These are phyloP conservation scores for Stephania cephalantha DNA, from an alignment of 164 flowering plant genomes.

Conservation along the genomic window DNA sequence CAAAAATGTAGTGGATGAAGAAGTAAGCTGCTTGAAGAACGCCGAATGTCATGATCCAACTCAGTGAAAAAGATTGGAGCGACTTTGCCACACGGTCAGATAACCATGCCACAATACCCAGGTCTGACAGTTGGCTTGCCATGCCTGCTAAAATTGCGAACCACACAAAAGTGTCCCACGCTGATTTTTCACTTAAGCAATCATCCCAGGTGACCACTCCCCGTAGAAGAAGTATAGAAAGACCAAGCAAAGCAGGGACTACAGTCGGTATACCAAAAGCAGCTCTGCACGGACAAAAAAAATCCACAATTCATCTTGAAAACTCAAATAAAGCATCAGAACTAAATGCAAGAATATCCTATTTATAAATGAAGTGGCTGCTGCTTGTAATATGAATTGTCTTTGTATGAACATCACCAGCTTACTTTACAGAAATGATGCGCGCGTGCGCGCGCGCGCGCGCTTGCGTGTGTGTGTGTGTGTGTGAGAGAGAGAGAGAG, in stretches of 20 bases:
- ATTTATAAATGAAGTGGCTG: too few species aligned
- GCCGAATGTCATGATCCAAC: constrained; percentile 79
- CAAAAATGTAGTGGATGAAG: constrained; percentile 80
- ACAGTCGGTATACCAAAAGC: constrained; percentile 74
- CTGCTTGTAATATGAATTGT: too few species aligned
- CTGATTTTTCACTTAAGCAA: constrained; percentile 78
- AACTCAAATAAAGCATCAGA: too few species aligned
- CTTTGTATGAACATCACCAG: too few species aligned
- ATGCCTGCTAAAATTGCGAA: constrained; percentile 86
- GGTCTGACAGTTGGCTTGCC: constrained; percentile 83
- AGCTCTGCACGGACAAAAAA: constrained; percentile 40
- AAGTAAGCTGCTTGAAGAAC: constrained; percentile 78
- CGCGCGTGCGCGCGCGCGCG: too few species aligned
- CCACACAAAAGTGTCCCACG: constrained; percentile 97
- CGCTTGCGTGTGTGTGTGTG: too few species aligned
- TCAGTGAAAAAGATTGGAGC: constrained; percentile 55
- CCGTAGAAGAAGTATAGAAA: constrained; percentile 60
- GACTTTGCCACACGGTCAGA: constrained; percentile 55
- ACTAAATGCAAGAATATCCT: too few species aligned
- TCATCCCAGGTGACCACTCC: constrained; percentile 96
- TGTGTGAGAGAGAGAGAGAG: too few species aligned
- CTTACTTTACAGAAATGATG: too few species aligned
- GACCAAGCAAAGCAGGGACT: constrained; percentile 83
- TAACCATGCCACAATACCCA: constrained; percentile 85
- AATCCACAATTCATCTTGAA: constrained; percentile 5